phyloP scores from a whole-genome alignment of 768 basidiomycete species.

The Dentipellis sp. region DNA sequence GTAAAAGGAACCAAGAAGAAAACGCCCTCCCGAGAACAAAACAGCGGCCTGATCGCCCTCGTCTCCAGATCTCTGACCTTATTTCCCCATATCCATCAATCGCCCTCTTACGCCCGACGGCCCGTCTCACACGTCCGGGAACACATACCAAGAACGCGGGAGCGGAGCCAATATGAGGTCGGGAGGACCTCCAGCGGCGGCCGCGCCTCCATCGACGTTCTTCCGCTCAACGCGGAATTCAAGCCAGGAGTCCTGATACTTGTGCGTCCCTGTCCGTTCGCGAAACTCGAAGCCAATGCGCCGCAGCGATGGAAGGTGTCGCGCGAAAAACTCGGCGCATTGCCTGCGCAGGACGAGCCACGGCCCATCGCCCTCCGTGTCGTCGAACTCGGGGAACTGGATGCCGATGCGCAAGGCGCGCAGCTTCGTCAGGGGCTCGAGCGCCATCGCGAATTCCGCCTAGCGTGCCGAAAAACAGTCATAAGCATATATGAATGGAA shows the following conservation, averaged over 20 bases:
- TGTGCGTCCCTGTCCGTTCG: constrained; percentile 26
- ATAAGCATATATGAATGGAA: background rate
- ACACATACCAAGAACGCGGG: constrained; percentile 24
- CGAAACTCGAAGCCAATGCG: constrained; percentile 28
- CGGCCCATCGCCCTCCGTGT: constrained; percentile 10
- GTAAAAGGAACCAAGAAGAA: background rate
- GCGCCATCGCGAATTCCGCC: constrained; percentile 27
- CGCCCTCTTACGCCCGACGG: background rate
- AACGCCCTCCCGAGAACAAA: background rate
- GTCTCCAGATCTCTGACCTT: no score
- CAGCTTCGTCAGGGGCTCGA: constrained; percentile 19
- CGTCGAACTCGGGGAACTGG: constrained; percentile 27
- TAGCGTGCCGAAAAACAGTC: constrained; percentile 8
- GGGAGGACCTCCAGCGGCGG: constrained; percentile 13
- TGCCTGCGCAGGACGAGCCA: constrained; percentile 23
- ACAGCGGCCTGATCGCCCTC: background rate
- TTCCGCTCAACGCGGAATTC: constrained; percentile 17
- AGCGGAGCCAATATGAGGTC: constrained; percentile 9
- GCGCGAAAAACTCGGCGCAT: constrained; percentile 21
- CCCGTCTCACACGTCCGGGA: constrained; percentile 25
- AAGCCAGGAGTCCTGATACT: constrained; percentile 28
- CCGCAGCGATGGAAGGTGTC: constrained; percentile 22
- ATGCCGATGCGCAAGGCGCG: constrained; percentile 26
- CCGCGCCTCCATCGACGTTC: background rate
- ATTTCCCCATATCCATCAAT: no score